Conservation (phyloP, 2,329 filamentous ascomycete species). For the Grosmannia huntii region DNA sequence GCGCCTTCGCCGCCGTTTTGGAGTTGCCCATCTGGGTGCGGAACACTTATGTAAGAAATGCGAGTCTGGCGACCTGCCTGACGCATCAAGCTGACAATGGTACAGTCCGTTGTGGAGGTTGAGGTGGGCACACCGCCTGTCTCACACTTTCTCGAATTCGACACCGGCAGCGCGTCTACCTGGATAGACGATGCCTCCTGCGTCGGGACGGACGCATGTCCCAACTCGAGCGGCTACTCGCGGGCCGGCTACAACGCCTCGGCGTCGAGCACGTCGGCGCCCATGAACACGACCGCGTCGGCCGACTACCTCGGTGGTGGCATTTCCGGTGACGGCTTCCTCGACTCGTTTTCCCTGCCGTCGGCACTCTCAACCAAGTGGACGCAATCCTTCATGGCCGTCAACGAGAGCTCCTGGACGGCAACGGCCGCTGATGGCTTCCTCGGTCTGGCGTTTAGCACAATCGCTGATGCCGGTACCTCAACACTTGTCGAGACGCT, state of each 20-base stretch:
- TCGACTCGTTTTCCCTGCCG: slow-evolving; percentile 15
- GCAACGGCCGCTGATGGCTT: slow-evolving; percentile 21
- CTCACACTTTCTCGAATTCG: slow-evolving; percentile 18
- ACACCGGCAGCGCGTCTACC: slow-evolving; percentile 22
- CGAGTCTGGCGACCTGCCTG: no score
- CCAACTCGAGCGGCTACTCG: slow-evolving; percentile 15
- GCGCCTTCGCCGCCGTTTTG: slow-evolving; percentile 6
- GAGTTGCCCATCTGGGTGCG: slow-evolving; percentile 9
- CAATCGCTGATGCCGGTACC: slow-evolving; percentile 18
- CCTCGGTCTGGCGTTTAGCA: slow-evolving; percentile 21
- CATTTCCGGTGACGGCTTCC: slow-evolving; percentile 14
- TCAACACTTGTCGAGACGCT: slow-evolving; percentile 21
- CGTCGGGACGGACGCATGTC: slow-evolving; percentile 13
- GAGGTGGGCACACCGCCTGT: slow-evolving; percentile 18
- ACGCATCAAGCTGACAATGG: background rate
- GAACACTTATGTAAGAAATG: slow-evolving; percentile 4
- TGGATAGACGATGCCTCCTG: slow-evolving; percentile 20
- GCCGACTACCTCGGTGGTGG: slow-evolving; percentile 21
- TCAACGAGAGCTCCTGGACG: slow-evolving; percentile 18
- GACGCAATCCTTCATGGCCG: slow-evolving; percentile 19
- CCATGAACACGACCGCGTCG: slow-evolving; percentile 11
- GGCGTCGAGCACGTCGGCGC: slow-evolving; percentile 15
- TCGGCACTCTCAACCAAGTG: slow-evolving; percentile 12
- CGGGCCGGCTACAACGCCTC: slow-evolving; percentile 17
- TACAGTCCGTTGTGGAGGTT: slow-evolving; percentile 7